Evolutionary conservation across 208 protist species (phyloP), one percentile per base, ranked within the genome.

Genomic region (Acanthamoeba healyi): DNA sequence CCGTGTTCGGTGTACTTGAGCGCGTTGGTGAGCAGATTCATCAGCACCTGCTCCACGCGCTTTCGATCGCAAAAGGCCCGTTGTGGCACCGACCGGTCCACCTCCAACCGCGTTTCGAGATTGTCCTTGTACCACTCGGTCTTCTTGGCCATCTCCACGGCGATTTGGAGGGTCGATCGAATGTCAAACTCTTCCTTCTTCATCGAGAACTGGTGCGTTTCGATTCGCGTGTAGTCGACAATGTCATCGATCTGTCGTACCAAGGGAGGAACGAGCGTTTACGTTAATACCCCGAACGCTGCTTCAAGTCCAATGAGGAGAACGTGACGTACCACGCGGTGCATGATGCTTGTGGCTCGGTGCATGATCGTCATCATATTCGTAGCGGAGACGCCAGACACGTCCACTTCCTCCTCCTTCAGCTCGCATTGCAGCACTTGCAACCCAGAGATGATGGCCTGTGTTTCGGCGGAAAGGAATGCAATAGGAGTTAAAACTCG

Each of bases 11-110:
- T 84, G 46, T 84, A 84, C 46, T 84, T 84, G 9, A 26, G 74
- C 19, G 74, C 74, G 46, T 84, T 84, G 74, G 44, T 84, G 7
- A 84, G 24, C 24, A 84, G 74, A 38, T 84, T 84, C 74, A 84
- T 58, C 24, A 84, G 44, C 12, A 84, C 46, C n/a, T 84, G 74
- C 46, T 84, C 74, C 40, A 84, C 29, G 10, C 74, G 40, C 74
- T 56, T 84, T 12, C 40, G 26, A n/a, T 84, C 74, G 40, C 44
- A 46, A 9, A 84, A 10, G 46, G 74, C 74, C 26, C 74, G 40
- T 1, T 19, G 24, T 38, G 74, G 74, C 7, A 56, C 46, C 17
- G 44, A 10, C 6, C 10, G n/a, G 4, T 84, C 74, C 24, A 84
- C n/a, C n/a, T 84, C 74, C 10, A 58, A 15, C 6, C 1, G 36